phyloP scores from a whole-genome alignment of 2,329 filamentous ascomycete genomes.

The Beauveria caledonica region DNA sequence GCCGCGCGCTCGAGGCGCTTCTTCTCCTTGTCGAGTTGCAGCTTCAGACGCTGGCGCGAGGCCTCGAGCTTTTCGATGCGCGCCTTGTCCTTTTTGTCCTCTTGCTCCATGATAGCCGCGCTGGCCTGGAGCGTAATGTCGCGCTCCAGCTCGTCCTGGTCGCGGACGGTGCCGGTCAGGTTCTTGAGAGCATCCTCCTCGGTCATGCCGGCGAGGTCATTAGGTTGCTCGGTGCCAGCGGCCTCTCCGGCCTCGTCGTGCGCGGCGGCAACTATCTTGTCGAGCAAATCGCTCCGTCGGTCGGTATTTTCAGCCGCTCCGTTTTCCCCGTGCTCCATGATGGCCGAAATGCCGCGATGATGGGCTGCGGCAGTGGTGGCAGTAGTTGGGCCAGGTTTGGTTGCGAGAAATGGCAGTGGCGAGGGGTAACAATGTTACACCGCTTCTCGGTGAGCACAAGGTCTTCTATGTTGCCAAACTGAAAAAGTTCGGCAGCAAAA shows the following conservation, averaged over 20 bases:
- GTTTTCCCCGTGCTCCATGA: slow-evolving; percentile 22
- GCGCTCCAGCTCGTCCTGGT: slow-evolving; percentile 85
- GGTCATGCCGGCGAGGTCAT: slow-evolving; percentile 30
- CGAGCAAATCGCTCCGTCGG: slow-evolving; percentile 20
- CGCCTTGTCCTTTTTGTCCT: slow-evolving; percentile 55
- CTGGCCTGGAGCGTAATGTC: slow-evolving; percentile 65
- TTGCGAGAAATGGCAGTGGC: not conserved
- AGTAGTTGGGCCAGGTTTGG: not conserved
- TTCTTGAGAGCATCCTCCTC: slow-evolving; percentile 54
- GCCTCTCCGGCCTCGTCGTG: slow-evolving; percentile 14
- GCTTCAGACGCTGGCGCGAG: slow-evolving; percentile 51
- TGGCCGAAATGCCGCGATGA: not conserved
- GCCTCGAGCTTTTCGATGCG: slow-evolving; percentile 51
- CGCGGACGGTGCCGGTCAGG: slow-evolving; percentile 61
- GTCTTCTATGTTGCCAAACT: not conserved
- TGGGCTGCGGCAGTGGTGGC: not conserved
- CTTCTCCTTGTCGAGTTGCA: slow-evolving; percentile 51
- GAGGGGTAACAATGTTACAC: not conserved
- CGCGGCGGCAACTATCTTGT: slow-evolving; percentile 24
- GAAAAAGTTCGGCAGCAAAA: not conserved
- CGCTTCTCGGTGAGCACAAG: not conserved
- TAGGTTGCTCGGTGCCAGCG: slow-evolving; percentile 6
- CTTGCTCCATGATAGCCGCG: slow-evolving; percentile 49
- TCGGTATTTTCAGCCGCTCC: slow-evolving; percentile 16
- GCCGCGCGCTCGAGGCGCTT: slow-evolving; percentile 36